Evolutionary conservation across 768 basidiomycete species (phyloP), one percentile per base, ranked within the genome.

Genomic region (Boletus bicolor): DNA sequence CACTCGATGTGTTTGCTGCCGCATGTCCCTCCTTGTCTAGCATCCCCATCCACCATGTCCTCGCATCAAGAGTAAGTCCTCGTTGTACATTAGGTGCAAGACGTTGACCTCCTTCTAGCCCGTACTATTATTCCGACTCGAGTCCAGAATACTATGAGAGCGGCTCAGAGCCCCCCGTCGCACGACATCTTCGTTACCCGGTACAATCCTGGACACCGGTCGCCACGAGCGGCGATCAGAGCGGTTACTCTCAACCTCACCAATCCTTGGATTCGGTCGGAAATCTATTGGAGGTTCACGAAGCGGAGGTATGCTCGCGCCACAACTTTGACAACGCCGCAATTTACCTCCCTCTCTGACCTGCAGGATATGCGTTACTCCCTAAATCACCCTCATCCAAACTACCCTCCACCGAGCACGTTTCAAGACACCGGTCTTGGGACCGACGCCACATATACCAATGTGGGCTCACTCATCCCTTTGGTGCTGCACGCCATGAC

Each of bases 51-150:
- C 48, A 43, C 7, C 57, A 68, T 68, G 67, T 59, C 68, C 44
- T 59, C 68, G 7, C 43, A 48, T 30, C 51, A 50, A 37, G 46
- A 54, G 68, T 68, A 51, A 55, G 68, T 59, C 12, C 5, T 24
- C 38, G 9, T 30, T 47, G 1, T 43, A 5, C 2, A 12, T 34
- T 32, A 17, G 5, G 34, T n/a, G 38, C 50, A 39, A 21, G 30
- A 14, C 12, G 1, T 45, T 69, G 38, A 67, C 35, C 0, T 28
- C 26, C 10, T 21, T 32, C 30, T 7, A 67, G 66, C 5, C 8
- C 55, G 17, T 45, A 58, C 38, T 7, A 41, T 35, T 30, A 34
- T 44, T 9, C 54, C 14, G 49, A 43, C 24, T 8, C 35, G 17
- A 32, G 24, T 34, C 38, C 14, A 19, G 28, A 15, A 7, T 51